These are phyloP conservation scores for Arctium lappa DNA, from an alignment of 129 eudicot species.

Conservation along the genomic window DNA sequence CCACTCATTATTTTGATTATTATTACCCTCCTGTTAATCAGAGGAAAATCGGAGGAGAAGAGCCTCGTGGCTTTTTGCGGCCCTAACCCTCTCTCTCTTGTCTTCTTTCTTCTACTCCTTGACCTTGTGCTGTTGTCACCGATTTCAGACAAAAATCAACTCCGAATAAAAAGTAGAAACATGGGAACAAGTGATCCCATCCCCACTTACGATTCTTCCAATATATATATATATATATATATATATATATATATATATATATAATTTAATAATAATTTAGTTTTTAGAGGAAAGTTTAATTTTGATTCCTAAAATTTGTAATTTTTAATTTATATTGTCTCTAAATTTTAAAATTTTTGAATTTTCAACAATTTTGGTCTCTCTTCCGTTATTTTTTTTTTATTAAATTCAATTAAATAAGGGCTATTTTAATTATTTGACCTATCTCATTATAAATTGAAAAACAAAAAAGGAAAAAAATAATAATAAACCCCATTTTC, in stretches of 20 bases:
- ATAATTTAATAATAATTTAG: no score
- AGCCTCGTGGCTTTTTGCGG: constrained; percentile 14
- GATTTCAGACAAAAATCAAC: constrained; percentile 10
- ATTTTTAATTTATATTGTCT: no score
- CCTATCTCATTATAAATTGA: no score
- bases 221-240: not conserved
- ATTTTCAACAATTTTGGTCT: no score
- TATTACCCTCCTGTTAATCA: not conserved
- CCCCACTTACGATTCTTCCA: not conserved
- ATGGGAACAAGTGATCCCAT: not conserved
- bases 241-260: not conserved
- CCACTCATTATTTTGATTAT: constrained; percentile 45
- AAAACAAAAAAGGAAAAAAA: no score
- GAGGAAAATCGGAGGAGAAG: not conserved
- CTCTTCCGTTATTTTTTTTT: no score
- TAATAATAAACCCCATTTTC: no score
- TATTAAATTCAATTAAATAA: no score
- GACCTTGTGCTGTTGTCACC: not conserved
- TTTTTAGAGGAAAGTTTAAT: no score
- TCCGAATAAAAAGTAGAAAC: not conserved
- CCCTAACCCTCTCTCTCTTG: constrained; percentile 12
- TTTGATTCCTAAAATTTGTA: no score
- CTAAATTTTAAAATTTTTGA: no score
- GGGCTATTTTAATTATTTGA: no score
- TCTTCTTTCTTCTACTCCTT: not conserved